Evolutionary conservation across 306 rosid species (phyloP).

Genomic region (Pyrus pyrifolia): DNA sequence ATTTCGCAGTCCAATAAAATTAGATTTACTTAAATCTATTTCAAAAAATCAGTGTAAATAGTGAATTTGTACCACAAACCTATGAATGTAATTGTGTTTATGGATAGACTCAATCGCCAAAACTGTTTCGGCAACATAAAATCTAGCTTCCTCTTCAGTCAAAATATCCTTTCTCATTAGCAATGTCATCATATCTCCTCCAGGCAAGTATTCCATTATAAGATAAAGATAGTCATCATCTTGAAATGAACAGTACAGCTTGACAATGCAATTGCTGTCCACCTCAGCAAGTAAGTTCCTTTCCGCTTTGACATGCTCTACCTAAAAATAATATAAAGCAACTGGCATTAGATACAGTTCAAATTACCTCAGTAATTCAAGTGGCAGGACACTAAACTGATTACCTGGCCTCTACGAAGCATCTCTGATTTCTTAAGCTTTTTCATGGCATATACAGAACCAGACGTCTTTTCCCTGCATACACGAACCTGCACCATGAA

Average conservation of each 20-base stretch:
- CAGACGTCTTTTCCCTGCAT: conserved; percentile 81
- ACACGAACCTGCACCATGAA: conserved; percentile 75
- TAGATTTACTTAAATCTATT: neutral
- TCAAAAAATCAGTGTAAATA: neutral
- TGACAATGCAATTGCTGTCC: conserved; percentile 95
- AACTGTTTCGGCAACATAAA: conserved; percentile 87
- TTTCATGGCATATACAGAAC: conserved; percentile 95
- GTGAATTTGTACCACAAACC: conserved; percentile 36
- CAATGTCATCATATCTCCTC: conserved; percentile 99
- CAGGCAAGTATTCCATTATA: conserved; percentile 96
- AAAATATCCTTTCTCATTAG: conserved; percentile 96
- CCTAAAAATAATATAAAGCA: conserved; percentile 37
- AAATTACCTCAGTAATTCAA: conserved; percentile 9
- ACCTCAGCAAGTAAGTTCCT: conserved; percentile 98
- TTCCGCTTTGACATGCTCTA: conserved; percentile 96
- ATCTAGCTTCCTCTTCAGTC: conserved; percentile 91
- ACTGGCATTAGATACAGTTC: conserved; percentile 9
- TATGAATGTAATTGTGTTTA: conserved; percentile 87
- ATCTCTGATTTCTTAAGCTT: conserved; percentile 97
- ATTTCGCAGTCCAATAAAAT: neutral
- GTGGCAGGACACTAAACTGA: conserved; percentile 16
- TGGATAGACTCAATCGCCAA: conserved; percentile 94
- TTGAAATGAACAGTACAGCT: conserved; percentile 91
- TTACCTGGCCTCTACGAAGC: conserved; percentile 99
- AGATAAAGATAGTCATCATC: conserved; percentile 90